Conservation (phyloP, 257 asterid genomes). For the Anisodus tanguticus region DNA sequence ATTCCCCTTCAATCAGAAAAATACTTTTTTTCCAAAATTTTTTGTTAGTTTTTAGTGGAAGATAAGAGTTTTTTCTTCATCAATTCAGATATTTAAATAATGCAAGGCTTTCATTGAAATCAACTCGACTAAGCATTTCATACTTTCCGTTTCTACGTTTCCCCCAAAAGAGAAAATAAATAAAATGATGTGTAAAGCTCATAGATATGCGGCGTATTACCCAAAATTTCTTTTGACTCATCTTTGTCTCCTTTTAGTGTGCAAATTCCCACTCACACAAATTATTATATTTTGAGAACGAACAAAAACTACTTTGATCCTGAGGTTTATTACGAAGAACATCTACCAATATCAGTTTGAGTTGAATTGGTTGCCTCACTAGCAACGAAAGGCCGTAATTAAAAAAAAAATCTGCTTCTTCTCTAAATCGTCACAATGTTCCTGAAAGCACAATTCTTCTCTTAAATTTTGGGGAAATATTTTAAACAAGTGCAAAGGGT, state of each 20-base stretch:
- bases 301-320: not conserved
- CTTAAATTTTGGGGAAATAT: not conserved
- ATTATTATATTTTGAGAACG: not conserved
- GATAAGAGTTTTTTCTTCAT: not conserved
- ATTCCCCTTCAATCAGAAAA: too few species aligned
- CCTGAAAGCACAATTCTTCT: not conserved
- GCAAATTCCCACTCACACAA: not conserved
- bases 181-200: conserved; percentile 14
- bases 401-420: not conserved
- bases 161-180: too few species aligned
- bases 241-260: not conserved
- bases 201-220: not conserved
- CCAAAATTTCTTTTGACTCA: not conserved
- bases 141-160: too few species aligned
- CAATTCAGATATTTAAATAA: not conserved
- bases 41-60: too few species aligned
- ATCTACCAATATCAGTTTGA: not conserved
- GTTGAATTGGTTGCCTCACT: too few species aligned
- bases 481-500: not conserved
- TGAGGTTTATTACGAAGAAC: not conserved
- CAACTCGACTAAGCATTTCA: not conserved
- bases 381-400: not conserved
- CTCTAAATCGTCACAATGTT: not conserved
- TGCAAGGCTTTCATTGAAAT: not conserved
- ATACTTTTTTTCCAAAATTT: too few species aligned